Percentiles rank a stretch among this genome's conserved stretches.
Evolutionary conservation across 1,284 basidiomycete genomes (phyloP).

Genomic region (Ceratobasidium papillatum): DNA sequence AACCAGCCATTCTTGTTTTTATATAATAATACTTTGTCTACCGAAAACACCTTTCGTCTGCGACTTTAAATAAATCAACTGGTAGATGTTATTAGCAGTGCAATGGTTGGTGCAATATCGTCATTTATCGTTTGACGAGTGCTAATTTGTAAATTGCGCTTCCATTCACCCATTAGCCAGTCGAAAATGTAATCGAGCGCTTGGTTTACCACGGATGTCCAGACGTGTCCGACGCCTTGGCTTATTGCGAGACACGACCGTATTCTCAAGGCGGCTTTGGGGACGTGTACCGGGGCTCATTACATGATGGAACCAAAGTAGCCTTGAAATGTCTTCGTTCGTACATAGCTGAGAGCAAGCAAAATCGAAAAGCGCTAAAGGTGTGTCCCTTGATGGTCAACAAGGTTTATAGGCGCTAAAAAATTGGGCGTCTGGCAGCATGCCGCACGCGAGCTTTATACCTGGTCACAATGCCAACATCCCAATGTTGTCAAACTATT

Average conservation of each 20-base stretch:
- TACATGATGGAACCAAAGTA: not conserved
- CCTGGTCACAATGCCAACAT: constrained; percentile 17
- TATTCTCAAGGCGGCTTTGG: not conserved
- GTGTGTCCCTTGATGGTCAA: not conserved
- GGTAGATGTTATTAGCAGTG: not conserved
- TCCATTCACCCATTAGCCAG: not conserved
- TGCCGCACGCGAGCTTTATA: constrained; percentile 21
- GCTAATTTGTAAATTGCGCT: not conserved
- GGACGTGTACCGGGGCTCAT: not conserved
- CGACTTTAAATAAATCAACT: too few relatives aligned
- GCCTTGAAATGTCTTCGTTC: constrained; percentile 5
- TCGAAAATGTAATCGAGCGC: not conserved
- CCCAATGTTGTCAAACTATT: constrained; percentile 13
- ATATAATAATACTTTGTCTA: too few relatives aligned
- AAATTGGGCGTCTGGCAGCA: not conserved
- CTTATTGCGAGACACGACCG: not conserved
- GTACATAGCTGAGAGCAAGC: not conserved
- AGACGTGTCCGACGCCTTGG: not conserved
- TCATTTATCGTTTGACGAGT: not conserved
- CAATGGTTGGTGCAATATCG: not conserved
- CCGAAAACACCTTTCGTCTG: too few relatives aligned
- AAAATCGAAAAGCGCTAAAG: not conserved
- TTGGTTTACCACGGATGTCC: not conserved
- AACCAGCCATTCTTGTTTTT: too few relatives aligned
- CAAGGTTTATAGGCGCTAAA: not conserved